Evolutionary conservation across 352 stramenopile species (phyloP).

Genomic region (Pythium brachiatum): DNA sequence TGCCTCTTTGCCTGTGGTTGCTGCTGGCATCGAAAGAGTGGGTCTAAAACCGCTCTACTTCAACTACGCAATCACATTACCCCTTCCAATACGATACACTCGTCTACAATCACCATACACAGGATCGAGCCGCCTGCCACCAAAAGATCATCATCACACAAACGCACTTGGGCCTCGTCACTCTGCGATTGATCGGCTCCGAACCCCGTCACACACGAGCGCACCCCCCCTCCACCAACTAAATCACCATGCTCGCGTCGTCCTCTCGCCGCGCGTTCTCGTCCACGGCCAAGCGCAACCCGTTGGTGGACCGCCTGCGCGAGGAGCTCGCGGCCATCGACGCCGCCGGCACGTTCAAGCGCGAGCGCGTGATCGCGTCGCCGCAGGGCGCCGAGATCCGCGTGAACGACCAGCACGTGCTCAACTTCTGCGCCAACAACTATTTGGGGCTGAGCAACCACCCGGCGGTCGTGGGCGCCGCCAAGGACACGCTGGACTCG

Average conservation of each 20-base stretch:
- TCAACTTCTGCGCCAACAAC: conserved; percentile 96
- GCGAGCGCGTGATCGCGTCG: conserved; percentile 90
- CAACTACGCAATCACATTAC: conserved; percentile 17
- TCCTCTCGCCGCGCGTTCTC: conserved; percentile 16
- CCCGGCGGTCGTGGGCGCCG: conserved; percentile 78
- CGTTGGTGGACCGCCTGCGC: conserved; percentile 70
- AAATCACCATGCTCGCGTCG: not conserved
- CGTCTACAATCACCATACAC: conserved; percentile 25
- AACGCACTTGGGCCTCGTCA: not conserved
- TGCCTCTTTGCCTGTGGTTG: no score
- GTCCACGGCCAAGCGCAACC: conserved; percentile 50
- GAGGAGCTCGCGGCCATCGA: conserved; percentile 72
- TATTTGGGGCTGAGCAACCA: conserved; percentile 92
- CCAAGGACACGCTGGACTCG: conserved; percentile 76
- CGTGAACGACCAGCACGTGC: conserved; percentile 69
- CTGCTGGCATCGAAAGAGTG: not conserved
- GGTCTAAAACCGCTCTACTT: conserved; percentile 16
- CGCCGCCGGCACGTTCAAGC: conserved; percentile 79
- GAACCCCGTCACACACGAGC: not conserved
- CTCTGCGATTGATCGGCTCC: not conserved
- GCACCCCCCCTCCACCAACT: not conserved
- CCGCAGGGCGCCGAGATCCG: conserved; percentile 77
- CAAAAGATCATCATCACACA: not conserved
- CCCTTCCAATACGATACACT: conserved; percentile 10
- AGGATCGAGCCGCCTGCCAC: conserved; percentile 2